Conservation (phyloP, 345 rosid genomes). For the Populus davidiana region DNA sequence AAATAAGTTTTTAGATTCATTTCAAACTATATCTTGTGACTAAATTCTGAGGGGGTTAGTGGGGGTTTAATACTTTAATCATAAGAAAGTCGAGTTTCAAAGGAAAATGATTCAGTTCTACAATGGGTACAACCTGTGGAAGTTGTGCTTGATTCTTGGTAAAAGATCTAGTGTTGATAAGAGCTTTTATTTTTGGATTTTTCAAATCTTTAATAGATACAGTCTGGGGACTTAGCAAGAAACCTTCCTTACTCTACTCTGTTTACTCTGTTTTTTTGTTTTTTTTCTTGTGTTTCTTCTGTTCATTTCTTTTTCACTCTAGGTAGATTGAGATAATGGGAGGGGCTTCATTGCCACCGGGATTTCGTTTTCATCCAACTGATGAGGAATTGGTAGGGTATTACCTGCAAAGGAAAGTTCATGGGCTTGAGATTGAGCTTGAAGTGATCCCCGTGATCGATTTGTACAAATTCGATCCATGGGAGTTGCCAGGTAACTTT, state of each 20-base stretch:
- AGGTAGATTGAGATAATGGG: conserved; percentile 37
- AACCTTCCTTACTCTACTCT: conserved; percentile 11
- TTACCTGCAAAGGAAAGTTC: conserved; percentile 67
- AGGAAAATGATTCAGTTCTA: conserved; percentile 59
- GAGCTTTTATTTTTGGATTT: conserved; percentile 76
- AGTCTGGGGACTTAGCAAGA: conserved; percentile 42
- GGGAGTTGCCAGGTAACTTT: conserved; percentile 81
- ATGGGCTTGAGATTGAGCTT: conserved; percentile 71
- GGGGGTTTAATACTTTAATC: conserved; percentile 20
- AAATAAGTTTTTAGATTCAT: conserved; percentile 1
- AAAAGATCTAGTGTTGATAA: conserved; percentile 52
- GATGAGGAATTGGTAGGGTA: conserved; percentile 87
- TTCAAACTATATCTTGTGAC: conserved; percentile 11
- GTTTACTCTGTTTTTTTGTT: background rate
- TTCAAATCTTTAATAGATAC: conserved; percentile 58
- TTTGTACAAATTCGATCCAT: conserved; percentile 88
- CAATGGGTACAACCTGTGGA: conserved; percentile 50
- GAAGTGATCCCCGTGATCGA: conserved; percentile 79
- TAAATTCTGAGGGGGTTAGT: conserved; percentile 23
- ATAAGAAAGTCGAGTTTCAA: conserved; percentile 29
- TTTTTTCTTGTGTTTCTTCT: background rate
- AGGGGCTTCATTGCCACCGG: conserved; percentile 76
- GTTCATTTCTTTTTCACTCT: conserved; percentile 3
- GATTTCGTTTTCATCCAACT: conserved; percentile 88
- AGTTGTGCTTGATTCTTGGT: conserved; percentile 51